Conservation (phyloP, 805 yeast genomes). For the Monosporozyma unispora region DNA sequence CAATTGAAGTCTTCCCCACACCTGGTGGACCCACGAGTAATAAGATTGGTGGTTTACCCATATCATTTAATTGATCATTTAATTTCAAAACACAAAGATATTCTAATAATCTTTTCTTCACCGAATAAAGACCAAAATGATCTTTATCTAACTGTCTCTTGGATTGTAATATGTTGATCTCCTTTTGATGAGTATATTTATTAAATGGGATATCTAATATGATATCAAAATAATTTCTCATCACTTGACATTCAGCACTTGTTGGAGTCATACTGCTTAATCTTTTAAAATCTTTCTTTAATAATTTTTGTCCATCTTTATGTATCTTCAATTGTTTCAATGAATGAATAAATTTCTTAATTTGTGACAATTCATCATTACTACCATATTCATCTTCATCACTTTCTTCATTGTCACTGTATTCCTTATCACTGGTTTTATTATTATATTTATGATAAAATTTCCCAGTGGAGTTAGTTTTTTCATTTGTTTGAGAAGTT, state of each 20-base stretch:
- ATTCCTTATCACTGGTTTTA: not conserved
- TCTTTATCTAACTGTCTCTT: constrained; percentile 61
- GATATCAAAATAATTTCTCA: constrained; percentile 90
- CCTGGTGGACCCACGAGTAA: constrained; percentile 99
- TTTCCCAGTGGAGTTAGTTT: not conserved
- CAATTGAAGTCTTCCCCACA: constrained; percentile 97
- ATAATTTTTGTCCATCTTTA: constrained; percentile 72
- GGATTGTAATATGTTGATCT: constrained; percentile 64
- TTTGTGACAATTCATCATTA: constrained; percentile 73
- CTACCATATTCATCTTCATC: constrained; percentile 23
- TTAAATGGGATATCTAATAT: constrained; percentile 94
- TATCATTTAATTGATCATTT: constrained; percentile 57
- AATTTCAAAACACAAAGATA: constrained; percentile 81
- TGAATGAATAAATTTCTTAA: constrained; percentile 71
- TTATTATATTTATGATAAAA: not conserved
- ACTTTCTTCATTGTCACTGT: constrained; percentile 4
- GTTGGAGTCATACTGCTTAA: constrained; percentile 72
- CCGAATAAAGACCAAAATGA: constrained; percentile 80
- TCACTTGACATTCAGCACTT: constrained; percentile 81
- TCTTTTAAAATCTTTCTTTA: constrained; percentile 79
- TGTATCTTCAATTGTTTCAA: constrained; percentile 66
- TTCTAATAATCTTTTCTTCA: constrained; percentile 87
- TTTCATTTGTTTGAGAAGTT: not conserved
- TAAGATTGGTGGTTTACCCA: constrained; percentile 86
- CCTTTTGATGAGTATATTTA: constrained; percentile 59